phyloP scores from a whole-genome alignment of 1,284 basidiomycete genomes.

The Ganoderma boninense region DNA sequence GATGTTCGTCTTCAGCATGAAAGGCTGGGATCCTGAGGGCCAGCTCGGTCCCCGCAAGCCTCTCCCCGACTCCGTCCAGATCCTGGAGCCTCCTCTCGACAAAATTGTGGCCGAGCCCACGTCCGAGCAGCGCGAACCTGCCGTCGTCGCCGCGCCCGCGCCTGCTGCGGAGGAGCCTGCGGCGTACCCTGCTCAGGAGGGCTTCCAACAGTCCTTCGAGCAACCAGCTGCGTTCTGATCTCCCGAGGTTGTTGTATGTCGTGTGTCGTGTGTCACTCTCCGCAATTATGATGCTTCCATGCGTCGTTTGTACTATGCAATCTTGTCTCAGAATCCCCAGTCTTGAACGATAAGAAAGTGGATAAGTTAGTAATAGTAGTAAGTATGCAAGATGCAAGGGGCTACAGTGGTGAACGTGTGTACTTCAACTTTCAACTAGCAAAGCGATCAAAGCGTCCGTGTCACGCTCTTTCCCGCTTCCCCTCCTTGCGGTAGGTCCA shows the following conservation, averaged over 20 bases:
- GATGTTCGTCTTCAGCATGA: conserved; percentile 75
- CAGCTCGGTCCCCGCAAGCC: conserved; percentile 91
- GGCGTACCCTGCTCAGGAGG: conserved; percentile 47
- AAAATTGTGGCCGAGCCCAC: conserved; percentile 82
- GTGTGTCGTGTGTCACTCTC: conserved; percentile 22
- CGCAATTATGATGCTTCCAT: conserved; percentile 27
- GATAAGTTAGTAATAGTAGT: conserved; percentile 3
- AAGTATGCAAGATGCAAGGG: background rate
- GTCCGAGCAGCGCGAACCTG: conserved; percentile 81
- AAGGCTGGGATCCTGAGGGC: conserved; percentile 94
- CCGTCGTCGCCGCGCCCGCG: conserved; percentile 55
- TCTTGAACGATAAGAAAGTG: background rate
- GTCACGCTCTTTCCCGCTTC: conserved; percentile 54
- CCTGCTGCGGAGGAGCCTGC: conserved; percentile 61
- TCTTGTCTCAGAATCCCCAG: background rate
- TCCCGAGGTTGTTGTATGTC: conserved; percentile 23
- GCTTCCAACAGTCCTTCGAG: conserved; percentile 45
- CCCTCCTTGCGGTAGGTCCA: conserved; percentile 43
- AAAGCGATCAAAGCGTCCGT: conserved; percentile 29
- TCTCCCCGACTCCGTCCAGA: conserved; percentile 95
- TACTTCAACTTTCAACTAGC: background rate
- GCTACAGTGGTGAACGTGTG: background rate
- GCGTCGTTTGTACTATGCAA: conserved; percentile 15
- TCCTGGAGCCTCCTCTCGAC: conserved; percentile 86
- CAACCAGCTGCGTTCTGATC: conserved; percentile 45